Percentiles rank a stretch among this genome's conserved stretches.
Evolutionary conservation across 495 filamentous ascomycete genomes (phyloP).

Genomic region (Jackrogersella multiformis): DNA sequence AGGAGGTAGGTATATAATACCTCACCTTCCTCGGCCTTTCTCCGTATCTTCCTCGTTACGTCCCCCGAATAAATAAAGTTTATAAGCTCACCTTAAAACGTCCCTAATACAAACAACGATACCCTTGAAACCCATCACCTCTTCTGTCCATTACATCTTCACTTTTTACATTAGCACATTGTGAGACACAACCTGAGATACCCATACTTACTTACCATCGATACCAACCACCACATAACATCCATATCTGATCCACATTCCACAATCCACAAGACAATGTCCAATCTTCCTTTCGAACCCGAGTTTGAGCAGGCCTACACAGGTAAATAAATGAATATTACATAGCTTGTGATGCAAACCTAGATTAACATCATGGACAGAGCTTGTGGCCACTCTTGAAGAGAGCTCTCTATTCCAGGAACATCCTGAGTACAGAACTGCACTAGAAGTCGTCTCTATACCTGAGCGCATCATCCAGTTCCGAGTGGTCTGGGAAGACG

Average conservation of each 20-base stretch:
- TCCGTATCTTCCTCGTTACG: background rate
- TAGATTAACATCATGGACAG: constrained; percentile 55
- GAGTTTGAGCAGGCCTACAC: constrained; percentile 99
- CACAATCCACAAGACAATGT: constrained; percentile 76
- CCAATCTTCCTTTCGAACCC: constrained; percentile 86
- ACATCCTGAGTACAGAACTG: constrained; percentile 91
- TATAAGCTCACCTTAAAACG: background rate
- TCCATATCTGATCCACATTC: constrained; percentile 10
- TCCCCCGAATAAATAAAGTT: constrained; percentile 12
- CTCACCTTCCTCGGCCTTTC: constrained; percentile 22
- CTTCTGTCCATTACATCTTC: background rate
- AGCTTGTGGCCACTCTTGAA: constrained; percentile 93
- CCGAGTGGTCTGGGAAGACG: constrained; percentile 96
- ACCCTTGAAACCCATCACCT: background rate
- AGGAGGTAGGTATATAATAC: too few relatives aligned
- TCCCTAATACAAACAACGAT: background rate
- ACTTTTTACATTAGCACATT: background rate
- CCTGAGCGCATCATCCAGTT: constrained; percentile 98
- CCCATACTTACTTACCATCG: constrained; percentile 1
- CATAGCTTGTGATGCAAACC: background rate
- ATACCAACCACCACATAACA: background rate
- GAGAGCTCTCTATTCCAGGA: constrained; percentile 92
- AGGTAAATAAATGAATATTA: constrained; percentile 62
- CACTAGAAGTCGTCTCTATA: constrained; percentile 85
- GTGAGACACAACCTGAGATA: constrained; percentile 28